Conservation (phyloP, 2,329 filamentous ascomycete species). For the Colletotrichum paranaense region DNA sequence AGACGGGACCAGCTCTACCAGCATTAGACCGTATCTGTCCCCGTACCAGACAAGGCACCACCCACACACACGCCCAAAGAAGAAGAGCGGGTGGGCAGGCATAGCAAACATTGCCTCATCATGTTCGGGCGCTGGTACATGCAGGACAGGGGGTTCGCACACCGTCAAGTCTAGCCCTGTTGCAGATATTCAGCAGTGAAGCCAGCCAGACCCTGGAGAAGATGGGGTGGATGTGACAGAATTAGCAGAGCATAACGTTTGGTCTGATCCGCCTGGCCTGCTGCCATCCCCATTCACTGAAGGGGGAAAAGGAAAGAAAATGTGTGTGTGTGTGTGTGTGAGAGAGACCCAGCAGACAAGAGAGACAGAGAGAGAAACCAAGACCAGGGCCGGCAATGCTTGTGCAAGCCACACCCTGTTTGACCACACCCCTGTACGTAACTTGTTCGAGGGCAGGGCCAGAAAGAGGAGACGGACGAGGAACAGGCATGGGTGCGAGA, state of each 20-base stretch:
- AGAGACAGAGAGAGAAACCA: conserved; percentile 31
- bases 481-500: conserved; percentile 30
- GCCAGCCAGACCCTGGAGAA: conserved; percentile 39
- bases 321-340: conserved; percentile 2
- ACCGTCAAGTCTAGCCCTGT: conserved; percentile 53
- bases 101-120: conserved; percentile 40
- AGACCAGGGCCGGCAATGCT: conserved; percentile 30
- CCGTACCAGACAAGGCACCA: conserved; percentile 12
- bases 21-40: conserved; percentile 11
- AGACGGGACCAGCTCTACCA: background rate
- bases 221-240: conserved; percentile 48
- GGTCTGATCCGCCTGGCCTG: conserved; percentile 44
- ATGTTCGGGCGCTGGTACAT: conserved; percentile 38
- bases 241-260: conserved; percentile 48
- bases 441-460: conserved; percentile 17
- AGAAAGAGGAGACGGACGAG: conserved; percentile 34
- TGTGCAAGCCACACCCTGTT: conserved; percentile 33
- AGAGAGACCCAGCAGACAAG: conserved; percentile 10
- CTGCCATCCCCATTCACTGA: conserved; percentile 40
- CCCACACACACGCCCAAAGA: conserved; percentile 9
- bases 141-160: conserved; percentile 49
- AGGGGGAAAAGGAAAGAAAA: background rate
- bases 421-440: conserved; percentile 25
- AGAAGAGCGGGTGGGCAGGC: conserved; percentile 27
- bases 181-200: conserved; percentile 45